Percentiles rank a stretch among this genome's conserved stretches.
Evolutionary conservation across 176 grass and related monocot genomes (phyloP).

Genomic region (Zea mays): Zm-B73-REFERENCE-NAM-5.0 NC_050100.1:30328001-30328500

Average conservation of each 20-base stretch:
- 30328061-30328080: conserved; percentile 9
- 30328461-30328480: too few relatives aligned
- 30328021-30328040: background rate
- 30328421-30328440: too few relatives aligned
- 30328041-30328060: background rate
- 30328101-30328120: background rate
- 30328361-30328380: too few relatives aligned
- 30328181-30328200: conserved; percentile 6
- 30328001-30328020: conserved; percentile 27
- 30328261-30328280: conserved; percentile 30
- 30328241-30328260: background rate
- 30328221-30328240: conserved; percentile 6
- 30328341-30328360: too few relatives aligned
- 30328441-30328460: too few relatives aligned
- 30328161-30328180: background rate
- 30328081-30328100: conserved; percentile 5
- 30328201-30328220: conserved; percentile 13
- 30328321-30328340: too few relatives aligned
- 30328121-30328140: background rate
- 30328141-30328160: background rate
- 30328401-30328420: too few relatives aligned
- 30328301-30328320: too few relatives aligned
- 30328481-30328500: too few relatives aligned
- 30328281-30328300: too few relatives aligned
- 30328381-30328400: too few relatives aligned